Base-by-base conservation (phyloP, 169 alveolate genomes). In the Cryptosporidium ryanae region DNA sequence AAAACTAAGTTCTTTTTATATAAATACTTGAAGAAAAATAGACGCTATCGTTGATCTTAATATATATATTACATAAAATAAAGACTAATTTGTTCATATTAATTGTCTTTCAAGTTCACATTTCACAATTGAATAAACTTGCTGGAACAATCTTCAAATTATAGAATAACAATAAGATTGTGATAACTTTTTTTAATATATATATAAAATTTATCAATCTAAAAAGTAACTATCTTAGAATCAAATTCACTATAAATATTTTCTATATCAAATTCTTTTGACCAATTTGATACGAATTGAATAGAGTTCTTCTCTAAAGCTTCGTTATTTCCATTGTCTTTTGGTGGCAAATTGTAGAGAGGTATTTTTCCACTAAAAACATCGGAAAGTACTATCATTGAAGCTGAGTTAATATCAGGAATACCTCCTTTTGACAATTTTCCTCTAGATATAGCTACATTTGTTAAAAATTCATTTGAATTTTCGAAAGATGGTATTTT, bases 351-450 rank as follows among this genome's bases (percentile, higher is more conserved):
- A 18, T 95, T 90, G 82, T 89, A 96, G 90, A 94, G 95, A 50
- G 94, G 93, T 38, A 96, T 91, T 76, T 92, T 94, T 50, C 98
- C 98, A 38, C 84, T 82, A 34, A 92, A 92, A 96, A 96, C 95
- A 82, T 95, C 98, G 81, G 94, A 89, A 18, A 96, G 90, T 4
- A 96, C 95, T 21, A 95, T 84, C 91, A 94, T 94, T 21, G 97
- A 97, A 15, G 96, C 96, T 44, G 96, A 93, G 49, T 93, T 95
- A 32, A 93, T 67, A 84, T 96, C 97, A 48, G 97, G 96, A 18
- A 90, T 70, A 3, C 98, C 98, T 2, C 97, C 98, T 82, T 93
- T 94, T 63, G 67, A 55, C 43, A 94, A 90, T 71, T 92, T 94
- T 12, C 97, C 97, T 70, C 95, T 90, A 1, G 92, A 89, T 49